Conservation (phyloP, 805 yeast species). For the Saccharomycopsis sp. region DNA sequence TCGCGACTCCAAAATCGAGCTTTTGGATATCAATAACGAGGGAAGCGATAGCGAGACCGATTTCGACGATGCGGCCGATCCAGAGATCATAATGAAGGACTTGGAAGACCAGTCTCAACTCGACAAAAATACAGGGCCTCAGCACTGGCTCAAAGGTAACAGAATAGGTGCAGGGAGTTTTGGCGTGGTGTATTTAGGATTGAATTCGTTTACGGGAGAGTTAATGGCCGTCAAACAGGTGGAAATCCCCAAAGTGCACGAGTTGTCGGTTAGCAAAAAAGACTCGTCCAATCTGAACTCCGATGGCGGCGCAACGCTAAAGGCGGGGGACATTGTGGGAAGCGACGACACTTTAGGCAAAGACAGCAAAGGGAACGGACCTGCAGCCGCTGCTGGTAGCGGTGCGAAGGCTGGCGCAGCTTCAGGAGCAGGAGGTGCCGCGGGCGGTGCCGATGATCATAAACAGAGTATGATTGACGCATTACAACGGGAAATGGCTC, state of each 20-base stretch:
- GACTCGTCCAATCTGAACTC: neutral
- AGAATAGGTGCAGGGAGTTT: slow-evolving; percentile 92
- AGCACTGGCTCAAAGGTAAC: slow-evolving; percentile 89
- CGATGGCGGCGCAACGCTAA: slow-evolving; percentile 12
- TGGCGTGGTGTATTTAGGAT: slow-evolving; percentile 88
- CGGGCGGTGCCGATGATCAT: slow-evolving; percentile 4
- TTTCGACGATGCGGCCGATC: slow-evolving; percentile 12
- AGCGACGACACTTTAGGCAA: slow-evolving; percentile 10
- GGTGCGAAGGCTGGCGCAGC: too few species aligned
- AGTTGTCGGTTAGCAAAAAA: slow-evolving; percentile 27
- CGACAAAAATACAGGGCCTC: slow-evolving; percentile 47
- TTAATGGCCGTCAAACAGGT: slow-evolving; percentile 97
- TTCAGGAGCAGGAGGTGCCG: too few species aligned
- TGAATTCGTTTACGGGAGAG: slow-evolving; percentile 89
- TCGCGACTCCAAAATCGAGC: slow-evolving; percentile 17
- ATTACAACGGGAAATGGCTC: slow-evolving; percentile 42
- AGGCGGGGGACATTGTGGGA: slow-evolving; percentile 2
- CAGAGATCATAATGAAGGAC: slow-evolving; percentile 25
- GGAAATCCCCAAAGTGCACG: slow-evolving; percentile 46
- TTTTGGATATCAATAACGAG: slow-evolving; percentile 11
- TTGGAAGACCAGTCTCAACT: slow-evolving; percentile 26
- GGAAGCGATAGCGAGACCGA: slow-evolving; percentile 10
- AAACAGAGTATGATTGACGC: slow-evolving; percentile 56
- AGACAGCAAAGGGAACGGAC: neutral
- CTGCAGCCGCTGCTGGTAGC: slow-evolving; percentile 14